Evolutionary conservation across 1,284 basidiomycete species (phyloP).

Genomic region (Tremellales sp.): DNA sequence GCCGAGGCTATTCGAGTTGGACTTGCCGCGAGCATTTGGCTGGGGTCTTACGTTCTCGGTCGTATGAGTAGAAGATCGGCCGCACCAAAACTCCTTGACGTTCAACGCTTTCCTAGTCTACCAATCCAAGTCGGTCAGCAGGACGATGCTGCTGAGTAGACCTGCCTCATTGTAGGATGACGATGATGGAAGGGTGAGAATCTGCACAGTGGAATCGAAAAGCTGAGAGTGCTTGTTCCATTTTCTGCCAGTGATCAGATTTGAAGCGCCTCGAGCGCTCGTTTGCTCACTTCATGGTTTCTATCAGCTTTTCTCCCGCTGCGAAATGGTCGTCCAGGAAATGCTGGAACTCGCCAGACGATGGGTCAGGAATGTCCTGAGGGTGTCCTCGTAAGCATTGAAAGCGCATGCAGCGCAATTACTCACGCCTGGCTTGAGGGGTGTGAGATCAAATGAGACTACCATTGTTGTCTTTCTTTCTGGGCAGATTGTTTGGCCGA

Average conservation of each 20-base stretch:
- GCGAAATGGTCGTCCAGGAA: constrained; percentile 34
- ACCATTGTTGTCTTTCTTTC: too few relatives aligned
- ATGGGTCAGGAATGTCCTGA: constrained; percentile 32
- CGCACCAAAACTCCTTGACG: constrained; percentile 39
- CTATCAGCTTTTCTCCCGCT: constrained; percentile 21
- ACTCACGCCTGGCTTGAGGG: background rate
- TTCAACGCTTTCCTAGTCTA: constrained; percentile 31
- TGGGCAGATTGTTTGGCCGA: too few relatives aligned
- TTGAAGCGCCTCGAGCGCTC: background rate
- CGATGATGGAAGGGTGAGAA: constrained; percentile 20
- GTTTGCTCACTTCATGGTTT: constrained; percentile 32
- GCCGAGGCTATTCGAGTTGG: constrained; percentile 2
- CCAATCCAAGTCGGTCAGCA: background rate
- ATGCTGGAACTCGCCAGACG: constrained; percentile 21
- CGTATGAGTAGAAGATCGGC: constrained; percentile 23
- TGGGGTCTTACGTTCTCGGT: constrained; percentile 6
- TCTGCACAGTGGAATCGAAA: constrained; percentile 26
- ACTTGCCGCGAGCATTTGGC: background rate
- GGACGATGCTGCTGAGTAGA: background rate
- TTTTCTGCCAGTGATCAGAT: constrained; percentile 17
- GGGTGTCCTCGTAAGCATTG: background rate
- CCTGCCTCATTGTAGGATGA: constrained; percentile 1
- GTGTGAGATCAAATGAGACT: constrained; percentile 9
- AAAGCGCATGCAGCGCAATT: constrained; percentile 3
- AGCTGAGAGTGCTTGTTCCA: constrained; percentile 29